Evolutionary conservation across 129 eudicot genomes (phyloP), one percentile per base, ranked within the genome.

Genomic region (Arctium lappa): DNA sequence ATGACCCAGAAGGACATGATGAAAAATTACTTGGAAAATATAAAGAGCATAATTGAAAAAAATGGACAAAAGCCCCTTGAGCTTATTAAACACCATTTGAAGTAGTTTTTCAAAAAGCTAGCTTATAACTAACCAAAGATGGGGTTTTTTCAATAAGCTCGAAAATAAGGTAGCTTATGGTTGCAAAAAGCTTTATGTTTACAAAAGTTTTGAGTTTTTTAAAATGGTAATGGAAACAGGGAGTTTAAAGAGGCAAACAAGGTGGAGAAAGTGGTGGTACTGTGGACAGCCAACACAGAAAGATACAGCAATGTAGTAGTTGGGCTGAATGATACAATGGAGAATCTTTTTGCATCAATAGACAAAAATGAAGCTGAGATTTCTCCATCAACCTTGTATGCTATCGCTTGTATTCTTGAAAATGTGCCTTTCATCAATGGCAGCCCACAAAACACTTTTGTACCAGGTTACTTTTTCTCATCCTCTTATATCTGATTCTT

Each of bases 371-470:
- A 95, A 87, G 80, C 99, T 0, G 99, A 95, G 87, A 95, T 95
- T 68, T 95, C 99, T 11, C 99, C 99, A 8, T 95, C 99, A 50
- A 93, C 99, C 36, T 80, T 95, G 87, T 93, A 79, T 90, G 99
- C 94, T 34, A 88, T 95, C 15, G 99, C 99, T 84, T 95, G 98
- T 85, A 79, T 91, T 76, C 97, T 91, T 22, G 99, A 95, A 82
- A 91, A 95, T 71, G 88, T 95, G 48, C 99, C 99, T 63, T 95
- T 95, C 82, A 91, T 95, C 84, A 95, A 95, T 73, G 99, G 99
- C 34, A 95, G 99, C 92, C 99, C 99, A 8, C 99, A 95, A 72
- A 95, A 95, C 89, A 95, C 99, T 29, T 95, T 95, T 77, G 99
- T 95, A 30, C 97, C 97, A 34, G 98, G 95, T 92, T 76, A 62